Conservation (phyloP, 2,329 filamentous ascomycete species). For the Furcasterigmium sp. region DNA sequence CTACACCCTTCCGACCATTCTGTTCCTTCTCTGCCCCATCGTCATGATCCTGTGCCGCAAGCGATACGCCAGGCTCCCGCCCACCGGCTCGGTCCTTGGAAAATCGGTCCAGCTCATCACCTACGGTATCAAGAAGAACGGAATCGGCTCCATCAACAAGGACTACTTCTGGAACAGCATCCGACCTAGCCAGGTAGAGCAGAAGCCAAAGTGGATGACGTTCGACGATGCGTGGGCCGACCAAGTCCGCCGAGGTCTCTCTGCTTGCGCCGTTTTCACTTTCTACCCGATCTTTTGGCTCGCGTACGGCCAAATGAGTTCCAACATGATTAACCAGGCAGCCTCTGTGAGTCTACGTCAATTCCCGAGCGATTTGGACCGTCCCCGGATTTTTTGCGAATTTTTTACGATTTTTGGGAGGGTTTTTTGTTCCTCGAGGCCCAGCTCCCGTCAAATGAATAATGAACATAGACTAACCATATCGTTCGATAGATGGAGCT, state of each 20-base stretch:
- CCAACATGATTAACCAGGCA: conserved; percentile 9
- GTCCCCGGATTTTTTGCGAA: too few species aligned
- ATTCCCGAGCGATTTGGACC: too few species aligned
- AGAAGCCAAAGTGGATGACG: conserved; percentile 49
- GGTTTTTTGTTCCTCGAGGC: too few species aligned
- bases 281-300: conserved; percentile 20
- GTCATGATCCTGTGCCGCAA: conserved; percentile 43
- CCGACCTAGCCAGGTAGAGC: conserved; percentile 30
- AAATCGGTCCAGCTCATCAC: conserved; percentile 31
- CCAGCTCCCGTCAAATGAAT: too few species aligned
- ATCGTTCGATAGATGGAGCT: too few species aligned
- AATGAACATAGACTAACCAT: too few species aligned
- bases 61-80: conserved; percentile 35
- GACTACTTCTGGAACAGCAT: conserved; percentile 45
- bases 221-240: conserved; percentile 64
- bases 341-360: too few species aligned
- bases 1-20: conserved; percentile 36
- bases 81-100: conserved; percentile 44
- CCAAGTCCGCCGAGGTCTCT: conserved; percentile 51
- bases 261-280: conserved; percentile 49
- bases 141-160: conserved; percentile 37
- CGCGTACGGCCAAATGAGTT: conserved; percentile 1
- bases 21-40: conserved; percentile 55
- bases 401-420: too few species aligned
- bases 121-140: conserved; percentile 6